Percentiles rank a stretch among this genome's conserved stretches.
Evolutionary conservation across 495 filamentous ascomycete genomes (phyloP).

Genomic region (Pyrenula aspistea): DNA sequence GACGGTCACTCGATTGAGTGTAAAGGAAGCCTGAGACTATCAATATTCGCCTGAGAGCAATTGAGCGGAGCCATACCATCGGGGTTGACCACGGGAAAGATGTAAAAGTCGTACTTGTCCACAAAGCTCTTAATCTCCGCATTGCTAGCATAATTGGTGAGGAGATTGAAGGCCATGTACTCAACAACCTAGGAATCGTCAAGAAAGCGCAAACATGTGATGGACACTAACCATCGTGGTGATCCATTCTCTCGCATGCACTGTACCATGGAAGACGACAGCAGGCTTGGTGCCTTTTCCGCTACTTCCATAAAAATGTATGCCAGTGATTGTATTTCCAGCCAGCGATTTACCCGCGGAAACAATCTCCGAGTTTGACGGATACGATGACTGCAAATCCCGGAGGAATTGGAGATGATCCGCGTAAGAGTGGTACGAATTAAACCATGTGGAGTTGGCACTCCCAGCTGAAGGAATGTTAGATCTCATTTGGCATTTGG

Average conservation of each 20-base stretch:
- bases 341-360: conserved; percentile 35
- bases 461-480: not conserved
- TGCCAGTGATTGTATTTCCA: conserved; percentile 40
- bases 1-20: conserved; percentile 42
- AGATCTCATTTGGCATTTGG: not conserved
- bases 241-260: conserved; percentile 57
- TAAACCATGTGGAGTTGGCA: conserved; percentile 35
- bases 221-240: conserved; percentile 23
- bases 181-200: conserved; percentile 26
- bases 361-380: conserved; percentile 40
- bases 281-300: conserved; percentile 44
- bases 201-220: not conserved
- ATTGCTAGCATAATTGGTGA: conserved; percentile 31
- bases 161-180: conserved; percentile 42
- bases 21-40: conserved; percentile 40
- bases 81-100: conserved; percentile 51
- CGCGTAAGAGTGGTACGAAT: conserved; percentile 34
- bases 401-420: conserved; percentile 40
- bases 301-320: conserved; percentile 43
- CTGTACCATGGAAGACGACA: conserved; percentile 47
- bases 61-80: conserved; percentile 28
- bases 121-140: conserved; percentile 27
- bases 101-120: conserved; percentile 52
- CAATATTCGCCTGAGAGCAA: too few species aligned
- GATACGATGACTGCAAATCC: conserved; percentile 33